Conservation (phyloP, 371 early-diverging fungal species). For the Rhizoclosmatium hyalinum region DNA sequence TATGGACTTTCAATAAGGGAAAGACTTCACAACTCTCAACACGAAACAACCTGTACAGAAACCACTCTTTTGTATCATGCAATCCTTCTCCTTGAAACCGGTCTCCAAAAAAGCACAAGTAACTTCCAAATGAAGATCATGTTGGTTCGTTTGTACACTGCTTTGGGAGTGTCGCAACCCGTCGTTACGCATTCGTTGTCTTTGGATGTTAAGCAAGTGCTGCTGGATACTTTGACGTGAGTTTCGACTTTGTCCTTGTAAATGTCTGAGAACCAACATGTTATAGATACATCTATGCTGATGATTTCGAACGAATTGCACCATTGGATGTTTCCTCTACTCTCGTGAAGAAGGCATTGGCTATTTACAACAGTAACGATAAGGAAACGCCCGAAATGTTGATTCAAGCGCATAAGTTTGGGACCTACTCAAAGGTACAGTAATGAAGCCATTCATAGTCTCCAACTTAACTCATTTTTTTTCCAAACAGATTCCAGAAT, state of each 20-base stretch:
- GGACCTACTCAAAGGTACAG: conserved; percentile 85
- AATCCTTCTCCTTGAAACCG: conserved; percentile 71
- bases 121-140: conserved; percentile 85
- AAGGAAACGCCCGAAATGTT: conserved; percentile 87
- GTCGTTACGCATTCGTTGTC: conserved; percentile 71
- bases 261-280: background rate
- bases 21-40: background rate
- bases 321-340: conserved; percentile 60
- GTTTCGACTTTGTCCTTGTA: conserved; percentile 7
- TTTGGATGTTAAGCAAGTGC: conserved; percentile 88
- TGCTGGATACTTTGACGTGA: conserved; percentile 84
- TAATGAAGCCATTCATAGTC: background rate
- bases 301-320: conserved; percentile 69
- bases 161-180: conserved; percentile 68
- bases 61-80: conserved; percentile 12
- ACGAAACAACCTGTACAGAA: background rate
- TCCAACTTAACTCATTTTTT: too few relatives aligned
- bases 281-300: conserved; percentile 69
- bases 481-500: conserved; percentile 74
- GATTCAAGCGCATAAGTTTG: conserved; percentile 81
- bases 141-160: conserved; percentile 77
- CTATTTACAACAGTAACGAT: conserved; percentile 80
- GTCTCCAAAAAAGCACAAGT: conserved; percentile 73
- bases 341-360: conserved; percentile 59
- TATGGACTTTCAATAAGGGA: background rate